These are phyloP conservation scores for Silene noctiflora DNA, from an alignment of 179 eudicot genomes.

Conservation along the genomic window DNA sequence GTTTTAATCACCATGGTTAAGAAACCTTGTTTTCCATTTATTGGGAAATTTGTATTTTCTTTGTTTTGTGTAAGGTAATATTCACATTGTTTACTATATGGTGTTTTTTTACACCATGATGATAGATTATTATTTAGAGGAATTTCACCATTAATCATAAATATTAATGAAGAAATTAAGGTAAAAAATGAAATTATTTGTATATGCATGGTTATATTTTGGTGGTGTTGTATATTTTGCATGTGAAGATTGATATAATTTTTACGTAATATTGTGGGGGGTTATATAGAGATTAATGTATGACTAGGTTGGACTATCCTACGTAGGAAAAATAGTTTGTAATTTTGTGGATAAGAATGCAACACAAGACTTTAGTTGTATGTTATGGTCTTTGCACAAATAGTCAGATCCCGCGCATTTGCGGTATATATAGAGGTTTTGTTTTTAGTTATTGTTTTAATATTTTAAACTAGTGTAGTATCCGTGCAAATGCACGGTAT, in stretches of 20 bases:
- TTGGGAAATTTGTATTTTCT: conserved; percentile 21
- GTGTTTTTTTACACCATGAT: conserved; percentile 57
- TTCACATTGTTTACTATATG: conserved; percentile 54
- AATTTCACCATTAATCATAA: conserved; percentile 8
- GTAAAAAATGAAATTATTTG: background rate
- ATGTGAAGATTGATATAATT: background rate
- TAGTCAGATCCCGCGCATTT: too few species aligned
- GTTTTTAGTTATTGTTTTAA: too few species aligned
- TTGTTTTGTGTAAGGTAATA: conserved; percentile 37
- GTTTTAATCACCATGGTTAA: conserved; percentile 32
- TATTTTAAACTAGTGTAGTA: too few species aligned
- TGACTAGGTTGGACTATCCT: background rate
- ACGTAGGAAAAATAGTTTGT: background rate
- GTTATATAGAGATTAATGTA: conserved; percentile 13
- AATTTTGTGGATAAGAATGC: conserved; percentile 11
- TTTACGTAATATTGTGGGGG: background rate
- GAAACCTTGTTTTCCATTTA: conserved; percentile 38
- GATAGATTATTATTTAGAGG: conserved; percentile 19
- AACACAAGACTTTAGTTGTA: background rate
- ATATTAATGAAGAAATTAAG: conserved; percentile 5
- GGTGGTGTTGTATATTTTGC: background rate
- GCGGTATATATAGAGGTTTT: too few species aligned
- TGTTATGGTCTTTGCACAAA: background rate
- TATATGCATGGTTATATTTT: background rate
- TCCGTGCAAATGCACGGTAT: too few species aligned